Evolutionary conservation across 2,329 filamentous ascomycete species (phyloP).

Genomic region (Exserohilum turcica): DNA sequence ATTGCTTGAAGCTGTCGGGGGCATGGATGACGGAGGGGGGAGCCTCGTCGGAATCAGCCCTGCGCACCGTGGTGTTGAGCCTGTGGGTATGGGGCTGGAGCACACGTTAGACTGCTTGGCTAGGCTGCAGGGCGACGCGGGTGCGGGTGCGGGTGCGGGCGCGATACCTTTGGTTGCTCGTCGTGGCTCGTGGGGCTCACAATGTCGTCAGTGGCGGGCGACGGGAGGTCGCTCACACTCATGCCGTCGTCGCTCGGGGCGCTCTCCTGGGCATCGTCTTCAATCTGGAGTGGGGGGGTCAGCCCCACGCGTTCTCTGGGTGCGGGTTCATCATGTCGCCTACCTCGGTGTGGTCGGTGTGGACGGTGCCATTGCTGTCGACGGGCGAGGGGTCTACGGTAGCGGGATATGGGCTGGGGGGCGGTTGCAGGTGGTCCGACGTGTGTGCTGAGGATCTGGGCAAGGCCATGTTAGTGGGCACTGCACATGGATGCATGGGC

Average conservation of each 20-base stretch:
- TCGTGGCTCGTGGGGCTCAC: constrained; percentile 42
- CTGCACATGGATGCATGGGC: not conserved
- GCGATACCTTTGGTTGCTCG: constrained; percentile 38
- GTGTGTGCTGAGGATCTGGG: constrained; percentile 51
- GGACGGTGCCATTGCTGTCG: constrained; percentile 81
- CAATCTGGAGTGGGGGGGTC: constrained; percentile 58
- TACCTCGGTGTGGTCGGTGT: constrained; percentile 76
- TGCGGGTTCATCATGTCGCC: not conserved
- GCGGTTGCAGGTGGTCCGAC: constrained; percentile 55
- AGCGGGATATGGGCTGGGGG: constrained; percentile 61
- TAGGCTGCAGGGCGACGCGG: not conserved
- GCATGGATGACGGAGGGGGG: constrained; percentile 91
- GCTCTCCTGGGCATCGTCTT: constrained; percentile 74
- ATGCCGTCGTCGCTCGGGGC: constrained; percentile 46
- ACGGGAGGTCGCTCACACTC: constrained; percentile 46
- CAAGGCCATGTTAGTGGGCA: constrained; percentile 37
- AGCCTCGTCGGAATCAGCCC: constrained; percentile 71
- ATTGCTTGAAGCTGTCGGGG: constrained; percentile 78
- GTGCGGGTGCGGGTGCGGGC: too few species aligned
- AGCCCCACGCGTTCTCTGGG: constrained; percentile 22
- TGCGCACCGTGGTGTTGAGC: constrained; percentile 52
- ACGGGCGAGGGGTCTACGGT: constrained; percentile 81
- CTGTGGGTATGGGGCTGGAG: constrained; percentile 49
- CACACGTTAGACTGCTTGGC: constrained; percentile 5
- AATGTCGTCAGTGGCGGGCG: constrained; percentile 44